Evolutionary conservation across 2,329 filamentous ascomycete genomes (phyloP).

Genomic region (Zasmidium cellare): DNA sequence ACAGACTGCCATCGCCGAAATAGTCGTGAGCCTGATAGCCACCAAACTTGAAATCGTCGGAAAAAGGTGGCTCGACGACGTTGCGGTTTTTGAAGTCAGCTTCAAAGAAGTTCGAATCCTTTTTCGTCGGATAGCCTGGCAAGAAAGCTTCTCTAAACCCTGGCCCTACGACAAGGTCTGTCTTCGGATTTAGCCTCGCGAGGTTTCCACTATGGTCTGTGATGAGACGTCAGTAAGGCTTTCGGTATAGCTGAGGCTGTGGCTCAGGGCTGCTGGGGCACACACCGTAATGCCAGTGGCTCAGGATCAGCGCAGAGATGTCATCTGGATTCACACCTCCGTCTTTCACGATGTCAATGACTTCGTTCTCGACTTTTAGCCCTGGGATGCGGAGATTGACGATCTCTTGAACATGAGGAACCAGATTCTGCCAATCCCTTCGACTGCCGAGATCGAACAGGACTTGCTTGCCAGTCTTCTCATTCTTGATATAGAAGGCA

Average conservation of each 20-base stretch:
- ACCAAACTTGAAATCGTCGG: constrained; percentile 36
- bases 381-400: constrained; percentile 20
- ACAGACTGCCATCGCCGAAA: constrained; percentile 45
- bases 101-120: constrained; percentile 89
- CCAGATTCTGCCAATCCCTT: constrained; percentile 44
- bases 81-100: constrained; percentile 31
- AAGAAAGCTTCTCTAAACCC: constrained; percentile 50
- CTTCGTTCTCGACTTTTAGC: constrained; percentile 29
- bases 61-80: constrained; percentile 20
- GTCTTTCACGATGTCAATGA: constrained; percentile 36
- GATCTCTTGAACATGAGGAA: constrained; percentile 21
- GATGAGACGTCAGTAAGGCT: constrained; percentile 28
- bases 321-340: constrained; percentile 32
- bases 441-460: constrained; percentile 46
- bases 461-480: constrained; percentile 30
- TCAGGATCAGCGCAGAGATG: constrained; percentile 43
- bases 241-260: too few relatives aligned
- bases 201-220: constrained; percentile 55
- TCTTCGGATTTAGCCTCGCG: constrained; percentile 46
- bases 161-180: constrained; percentile 54
- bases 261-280: constrained; percentile 30
- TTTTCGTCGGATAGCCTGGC: constrained; percentile 48
- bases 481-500: constrained; percentile 16
- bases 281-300: constrained; percentile 40
- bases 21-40: constrained; percentile 44